Base-by-base conservation (phyloP, 169 alveolate genomes). In the Cryptosporidium xiaoi region DNA sequence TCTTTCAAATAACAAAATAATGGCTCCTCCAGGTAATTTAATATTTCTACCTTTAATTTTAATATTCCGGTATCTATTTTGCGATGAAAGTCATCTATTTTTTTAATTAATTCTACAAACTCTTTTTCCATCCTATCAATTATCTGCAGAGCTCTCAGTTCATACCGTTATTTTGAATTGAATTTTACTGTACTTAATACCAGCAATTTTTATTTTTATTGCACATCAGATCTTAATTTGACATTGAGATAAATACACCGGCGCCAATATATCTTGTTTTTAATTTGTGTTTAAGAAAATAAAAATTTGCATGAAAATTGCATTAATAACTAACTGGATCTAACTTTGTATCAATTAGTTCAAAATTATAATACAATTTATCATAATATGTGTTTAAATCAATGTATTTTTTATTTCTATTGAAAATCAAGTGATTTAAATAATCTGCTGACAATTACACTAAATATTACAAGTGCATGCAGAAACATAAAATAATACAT, bases 31-130 rank as follows among this genome's bases (percentile, higher is more conserved):
- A 60, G 2, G n/a, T 77, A 60, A 48, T 50, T 77, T 60, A 8
- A 36, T 27, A 77, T 0, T 50, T 60, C 15, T 3, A 24, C 36
- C 36, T 60, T 77, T 58, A 77, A 46, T 77, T 77, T 77, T 24
- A 56, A 40, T 16, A 77, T 77, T 77, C 87, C 87, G 2, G 65
- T 60, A 60, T 77, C 87, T 56, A 77, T 77, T 50, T 77, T 60
- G 34, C 50, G 36, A 27, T 44, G 69, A 44, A 77, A 62, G 6
- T 46, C 65, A 15, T 77, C 71, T n/a, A 77, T 77, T 40, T 60
- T 56, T 13, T 62, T 77, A 5, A 77, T 33, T 58, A 46, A 77
- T 16, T 77, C 18, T 16, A 58, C 64, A 20, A n/a, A n/a, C 29
- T 66, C 33, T 36, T 40, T 77, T 8, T 58, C 46, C 13, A 31